Conservation (phyloP, 164 flowering plant genomes). For the Umbellularia californica region DNA sequence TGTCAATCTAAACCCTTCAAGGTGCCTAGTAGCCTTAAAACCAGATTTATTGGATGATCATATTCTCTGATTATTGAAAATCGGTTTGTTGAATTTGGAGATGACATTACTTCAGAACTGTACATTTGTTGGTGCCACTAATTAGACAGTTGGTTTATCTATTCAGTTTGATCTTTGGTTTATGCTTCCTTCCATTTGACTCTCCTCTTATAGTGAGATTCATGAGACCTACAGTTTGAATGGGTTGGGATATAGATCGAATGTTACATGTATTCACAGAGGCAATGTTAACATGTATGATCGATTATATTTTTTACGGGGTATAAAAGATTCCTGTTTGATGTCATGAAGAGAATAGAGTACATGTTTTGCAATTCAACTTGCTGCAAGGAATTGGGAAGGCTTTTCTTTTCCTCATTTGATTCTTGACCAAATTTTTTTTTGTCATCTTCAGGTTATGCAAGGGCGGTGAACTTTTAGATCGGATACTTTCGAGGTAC, state of each 20-base stretch:
- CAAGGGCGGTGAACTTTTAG: slow-evolving; percentile 86
- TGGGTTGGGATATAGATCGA: background rate
- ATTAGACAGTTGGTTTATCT: background rate
- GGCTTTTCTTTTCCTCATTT: background rate
- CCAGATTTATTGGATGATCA: background rate
- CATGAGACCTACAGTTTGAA: background rate
- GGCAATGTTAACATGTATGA: background rate
- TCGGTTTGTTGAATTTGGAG: background rate
- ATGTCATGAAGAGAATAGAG: background rate
- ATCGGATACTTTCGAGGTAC: slow-evolving; percentile 79
- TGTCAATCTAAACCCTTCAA: background rate
- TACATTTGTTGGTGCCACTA: background rate
- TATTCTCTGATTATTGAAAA: background rate
- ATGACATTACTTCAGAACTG: background rate
- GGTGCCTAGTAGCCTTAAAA: background rate
- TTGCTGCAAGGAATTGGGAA: background rate
- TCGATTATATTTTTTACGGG: background rate
- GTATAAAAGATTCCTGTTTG: background rate
- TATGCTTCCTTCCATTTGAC: background rate
- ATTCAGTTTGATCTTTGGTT: background rate
- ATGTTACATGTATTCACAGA: background rate
- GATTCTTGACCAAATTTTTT: background rate
- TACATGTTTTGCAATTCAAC: background rate
- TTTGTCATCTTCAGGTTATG: slow-evolving; percentile 59
- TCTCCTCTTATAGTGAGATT: too few relatives aligned